Base-by-base conservation (phyloP, 163 green algal species). In the Chlamydomonas reinhardtii region DNA sequence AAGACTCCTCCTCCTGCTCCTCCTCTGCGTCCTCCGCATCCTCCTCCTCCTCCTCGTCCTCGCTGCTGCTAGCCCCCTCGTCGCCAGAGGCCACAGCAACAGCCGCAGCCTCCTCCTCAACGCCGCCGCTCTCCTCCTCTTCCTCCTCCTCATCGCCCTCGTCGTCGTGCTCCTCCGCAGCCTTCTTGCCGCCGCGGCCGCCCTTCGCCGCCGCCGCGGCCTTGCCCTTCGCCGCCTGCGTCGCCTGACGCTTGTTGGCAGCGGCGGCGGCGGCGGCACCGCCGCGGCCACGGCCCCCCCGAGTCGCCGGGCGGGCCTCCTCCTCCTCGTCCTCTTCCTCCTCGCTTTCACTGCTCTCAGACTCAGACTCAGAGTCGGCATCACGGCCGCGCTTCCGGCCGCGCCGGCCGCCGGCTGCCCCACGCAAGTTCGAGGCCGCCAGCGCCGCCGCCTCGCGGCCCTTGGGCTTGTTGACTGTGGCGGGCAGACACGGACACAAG, bases 31-130 rank as follows among this genome's bases (percentile, higher is more conserved):
- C 74, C 8, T 76, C 43, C 43, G 43, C 43, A 54, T 11, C 66
- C 4, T 52, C 39, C 1, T 84, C n/a, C n/a, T 5, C 48, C 4
- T 85, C 78, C 15, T 85, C 78, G 1, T 84, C 77, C 1, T 77
- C 48, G 12, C 48, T 76, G 66, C 29, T 76, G 62, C 43, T 76
- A 14, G 11, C 78, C 70, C 62, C 35, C 37, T 76, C 37, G 8
- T 9, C 29, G 12, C 39, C 65, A 0, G 76, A 74, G 6, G 31
- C 65, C n/a, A 29, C 68, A 2, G 65, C 62, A 2, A 34, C 76
- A 15, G 2, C 48, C n/a, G 76, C 78, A 24, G 17, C 48, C 66
- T 70, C 20, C 66, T 35, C 48, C 48, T 56, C 48, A 9, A 1
- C 25, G 27, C 39, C 32, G 39, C 39, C 8, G 39, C 39, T 48